Evolutionary conservation across 495 filamentous ascomycete genomes (phyloP).

Genomic region (Venustampulla echinocandica): DNA sequence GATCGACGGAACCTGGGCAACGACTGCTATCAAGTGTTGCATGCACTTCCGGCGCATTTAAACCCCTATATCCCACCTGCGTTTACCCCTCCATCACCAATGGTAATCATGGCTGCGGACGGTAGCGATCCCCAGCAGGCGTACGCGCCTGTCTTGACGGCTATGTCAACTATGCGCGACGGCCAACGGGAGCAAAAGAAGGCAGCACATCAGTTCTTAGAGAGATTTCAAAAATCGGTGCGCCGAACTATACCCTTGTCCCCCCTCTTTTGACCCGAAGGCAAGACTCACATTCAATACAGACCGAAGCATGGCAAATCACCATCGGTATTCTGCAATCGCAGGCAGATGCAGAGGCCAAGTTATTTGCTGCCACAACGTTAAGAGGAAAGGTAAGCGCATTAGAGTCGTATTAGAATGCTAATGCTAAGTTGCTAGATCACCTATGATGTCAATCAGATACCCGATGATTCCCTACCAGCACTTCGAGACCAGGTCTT

Average conservation of each 20-base stretch:
- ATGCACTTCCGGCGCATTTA: slow-evolving; percentile 4
- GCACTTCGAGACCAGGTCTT: slow-evolving; percentile 76
- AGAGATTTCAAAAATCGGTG: slow-evolving; percentile 97
- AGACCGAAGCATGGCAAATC: slow-evolving; percentile 84
- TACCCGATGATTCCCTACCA: slow-evolving; percentile 64
- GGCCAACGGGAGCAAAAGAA: slow-evolving; percentile 75
- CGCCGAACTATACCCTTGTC: no score
- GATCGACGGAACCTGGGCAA: not conserved
- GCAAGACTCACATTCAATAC: slow-evolving; percentile 20
- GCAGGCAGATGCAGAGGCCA: slow-evolving; percentile 65
- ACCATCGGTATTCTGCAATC: slow-evolving; percentile 81
- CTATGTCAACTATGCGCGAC: slow-evolving; percentile 86
- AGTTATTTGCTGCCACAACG: slow-evolving; percentile 92
- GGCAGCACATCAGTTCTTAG: slow-evolving; percentile 81
- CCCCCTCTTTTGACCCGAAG: no score
- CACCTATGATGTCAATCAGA: slow-evolving; percentile 75
- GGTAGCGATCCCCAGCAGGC: slow-evolving; percentile 47
- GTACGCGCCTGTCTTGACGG: slow-evolving; percentile 78
- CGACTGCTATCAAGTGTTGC: not conserved
- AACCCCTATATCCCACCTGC: slow-evolving; percentile 1
- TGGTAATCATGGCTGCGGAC: slow-evolving; percentile 35
- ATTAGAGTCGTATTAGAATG: not conserved
- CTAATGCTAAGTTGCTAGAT: slow-evolving; percentile 43
- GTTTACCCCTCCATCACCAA: slow-evolving; percentile 20
- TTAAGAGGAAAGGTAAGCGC: slow-evolving; percentile 87